Evolutionary conservation across 129 eudicot genomes (phyloP), one percentile per base, ranked within the genome.

Genomic region (Helianthus tuberosus): DNA sequence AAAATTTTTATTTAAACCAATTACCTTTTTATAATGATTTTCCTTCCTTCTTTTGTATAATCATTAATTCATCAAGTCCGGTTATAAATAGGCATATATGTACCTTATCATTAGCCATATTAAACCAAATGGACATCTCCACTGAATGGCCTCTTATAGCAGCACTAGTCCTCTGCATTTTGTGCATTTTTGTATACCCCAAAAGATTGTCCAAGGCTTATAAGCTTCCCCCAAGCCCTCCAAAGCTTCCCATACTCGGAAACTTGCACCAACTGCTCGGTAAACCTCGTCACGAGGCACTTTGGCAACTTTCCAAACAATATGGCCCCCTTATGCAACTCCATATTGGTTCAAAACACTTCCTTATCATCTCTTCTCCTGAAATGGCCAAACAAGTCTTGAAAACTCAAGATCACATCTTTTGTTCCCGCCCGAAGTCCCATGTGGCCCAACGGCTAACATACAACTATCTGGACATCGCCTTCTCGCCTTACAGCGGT

Each of bases 311-410:
- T 8, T 50, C 79, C 16, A 23, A 75, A 64, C 7, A 17, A 64
- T 75, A 64, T 4, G 79, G 79, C 1, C 72, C 79, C 32, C 11
- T 75, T 52, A 35, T 75, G 72, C 74, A 15, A 9, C 12, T 75
- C 55, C 23, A 53, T 20, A 52, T 77, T 11, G 81, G 81, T 16
- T 46, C 63, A 11, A 69, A 57, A 8, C 75, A 67, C 5, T 57
- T 47, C 35, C 23, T 68, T 7, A 36, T 77, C 11, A 58, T 68
- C 17, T 68, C 81, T 15, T 77, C 81, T 12, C 29, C 81, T 4
- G 12, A 50, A 20, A 68, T 77, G 75, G 81, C 81, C n/a, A 77
- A 77, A 69, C 43, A 77, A 69, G 55, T 77, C 64, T 55, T 77
- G 1, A 68, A 77, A 77, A 77, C 69, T 0, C 75, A 77, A 6